phyloP scores from a whole-genome alignment of 108 stramenopile species.

The Pseudonitzschia delicatissima region DNA sequence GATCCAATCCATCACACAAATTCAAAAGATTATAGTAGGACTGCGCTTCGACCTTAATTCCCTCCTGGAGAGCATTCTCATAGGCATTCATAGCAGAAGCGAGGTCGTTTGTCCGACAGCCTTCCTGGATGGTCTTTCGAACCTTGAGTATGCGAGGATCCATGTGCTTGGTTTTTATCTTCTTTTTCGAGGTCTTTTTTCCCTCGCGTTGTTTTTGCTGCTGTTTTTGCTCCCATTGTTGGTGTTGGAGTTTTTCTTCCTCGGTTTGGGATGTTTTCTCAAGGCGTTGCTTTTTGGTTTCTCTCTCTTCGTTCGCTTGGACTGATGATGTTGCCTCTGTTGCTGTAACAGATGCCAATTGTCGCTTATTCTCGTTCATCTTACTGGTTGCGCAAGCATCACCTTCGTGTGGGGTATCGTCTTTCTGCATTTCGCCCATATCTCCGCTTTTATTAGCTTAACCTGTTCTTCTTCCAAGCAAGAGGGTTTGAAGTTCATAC shows the following conservation, averaged over 20 bases:
- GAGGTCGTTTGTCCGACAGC: conserved; percentile 69
- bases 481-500: too few species aligned
- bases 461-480: too few species aligned
- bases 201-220: neutral
- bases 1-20: conserved; percentile 70
- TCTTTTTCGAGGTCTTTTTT: conserved; percentile 13
- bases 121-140: conserved; percentile 66
- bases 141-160: conserved; percentile 45
- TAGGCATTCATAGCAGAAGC: conserved; percentile 50
- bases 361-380: neutral
- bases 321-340: neutral
- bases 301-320: neutral
- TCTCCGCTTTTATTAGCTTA: too few species aligned
- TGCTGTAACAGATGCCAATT: neutral
- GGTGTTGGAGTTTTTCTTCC: neutral
- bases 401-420: too few species aligned
- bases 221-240: neutral
- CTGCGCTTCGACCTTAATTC: conserved; percentile 63
- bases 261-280: neutral
- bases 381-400: too few species aligned
- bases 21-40: conserved; percentile 78
- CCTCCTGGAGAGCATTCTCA: conserved; percentile 34
- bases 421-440: too few species aligned
- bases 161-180: conserved; percentile 14
- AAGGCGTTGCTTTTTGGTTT: neutral